Evolutionary conservation across 805 yeast genomes (phyloP).

Genomic region (Sugiyamaella smithiae): DNA sequence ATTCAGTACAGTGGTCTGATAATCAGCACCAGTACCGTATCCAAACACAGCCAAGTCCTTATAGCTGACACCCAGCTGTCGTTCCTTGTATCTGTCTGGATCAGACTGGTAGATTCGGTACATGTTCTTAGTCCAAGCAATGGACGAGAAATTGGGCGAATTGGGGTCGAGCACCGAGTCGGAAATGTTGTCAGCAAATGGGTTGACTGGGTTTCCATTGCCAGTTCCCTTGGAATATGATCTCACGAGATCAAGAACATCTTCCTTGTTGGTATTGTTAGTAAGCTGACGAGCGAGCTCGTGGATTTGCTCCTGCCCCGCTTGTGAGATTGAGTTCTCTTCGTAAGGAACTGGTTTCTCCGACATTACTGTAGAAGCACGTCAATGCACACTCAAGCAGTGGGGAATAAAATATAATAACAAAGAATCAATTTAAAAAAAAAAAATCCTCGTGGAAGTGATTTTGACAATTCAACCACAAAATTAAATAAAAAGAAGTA

Average conservation of each 20-base stretch:
- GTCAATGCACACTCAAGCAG: too few species aligned
- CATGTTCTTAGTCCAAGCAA: conserved; percentile 64
- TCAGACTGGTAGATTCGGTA: conserved; percentile 50
- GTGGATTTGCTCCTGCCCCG: conserved; percentile 16
- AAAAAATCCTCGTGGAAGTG: too few species aligned
- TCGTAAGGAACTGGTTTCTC: background rate
- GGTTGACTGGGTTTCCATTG: conserved; percentile 18
- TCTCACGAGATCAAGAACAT: conserved; percentile 5
- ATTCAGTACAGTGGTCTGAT: conserved; percentile 60
- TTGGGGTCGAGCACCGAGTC: conserved; percentile 58
- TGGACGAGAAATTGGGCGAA: conserved; percentile 51
- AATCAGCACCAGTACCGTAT: conserved; percentile 59
- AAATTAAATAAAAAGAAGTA: too few species aligned
- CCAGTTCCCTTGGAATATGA: conserved; percentile 2
- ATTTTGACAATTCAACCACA: too few species aligned
- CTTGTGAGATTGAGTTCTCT: background rate
- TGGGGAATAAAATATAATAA: too few species aligned
- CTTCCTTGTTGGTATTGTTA: conserved; percentile 13
- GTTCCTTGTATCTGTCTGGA: conserved; percentile 57
- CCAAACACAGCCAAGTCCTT: conserved; percentile 62
- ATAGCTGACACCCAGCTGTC: conserved; percentile 61
- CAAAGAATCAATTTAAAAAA: too few species aligned
- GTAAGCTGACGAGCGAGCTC: conserved; percentile 20
- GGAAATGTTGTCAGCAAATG: conserved; percentile 24
- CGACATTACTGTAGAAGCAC: conserved; percentile 1